Base-by-base conservation (phyloP, 225 moss, liverwort and hornwort genomes). In the Ulota crispa region DNA sequence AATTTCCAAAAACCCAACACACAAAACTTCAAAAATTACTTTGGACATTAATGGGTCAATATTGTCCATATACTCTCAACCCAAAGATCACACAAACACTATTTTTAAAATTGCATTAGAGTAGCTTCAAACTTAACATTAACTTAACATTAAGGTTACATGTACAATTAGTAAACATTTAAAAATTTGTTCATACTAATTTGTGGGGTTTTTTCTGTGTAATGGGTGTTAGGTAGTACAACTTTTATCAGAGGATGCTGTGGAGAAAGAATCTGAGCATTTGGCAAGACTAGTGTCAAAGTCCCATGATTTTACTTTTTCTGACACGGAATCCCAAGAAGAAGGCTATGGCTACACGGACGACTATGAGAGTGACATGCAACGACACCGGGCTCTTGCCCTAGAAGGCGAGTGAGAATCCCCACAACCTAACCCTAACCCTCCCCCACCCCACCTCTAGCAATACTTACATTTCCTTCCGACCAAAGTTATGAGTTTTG, bases 361-460 rank as follows among this genome's bases (percentile, higher is more conserved):
- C 21, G 88, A 84, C 43, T 92, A 92, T 4, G 90, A 90, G 88
- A 92, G 81, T 52, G 92, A 90, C 60, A 90, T 92, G 92, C 88
- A 87, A 83, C 86, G 92, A 19, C 92, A 92, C 69, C 85, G 92
- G 9, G 92, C 90, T 55, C 88, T 92, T 24, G 90, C 92, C 12
- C 75, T 92, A 34, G 88, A 87, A 41, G 85, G 84, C 14, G 90
- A 90, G 75, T 90, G 78, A 88, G 75, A 42, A 50, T 42, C 18
- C 66, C 36, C 64, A 67, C 11, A 65, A 24, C 18, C 4, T 50
- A 50, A 16, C 18, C 6, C 47, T 43, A 43, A 12, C 12, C 43
- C 45, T 45, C 45, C 18, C 50, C 50, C 16, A 12, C 45, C 45
- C 50, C 50, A 50, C 50, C 50, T 15, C 18, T 18, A 16, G 15